Evolutionary conservation across 768 basidiomycete species (phyloP), one percentile per base, ranked within the genome.

Genomic region (Rhizopogon vinicolor): DNA sequence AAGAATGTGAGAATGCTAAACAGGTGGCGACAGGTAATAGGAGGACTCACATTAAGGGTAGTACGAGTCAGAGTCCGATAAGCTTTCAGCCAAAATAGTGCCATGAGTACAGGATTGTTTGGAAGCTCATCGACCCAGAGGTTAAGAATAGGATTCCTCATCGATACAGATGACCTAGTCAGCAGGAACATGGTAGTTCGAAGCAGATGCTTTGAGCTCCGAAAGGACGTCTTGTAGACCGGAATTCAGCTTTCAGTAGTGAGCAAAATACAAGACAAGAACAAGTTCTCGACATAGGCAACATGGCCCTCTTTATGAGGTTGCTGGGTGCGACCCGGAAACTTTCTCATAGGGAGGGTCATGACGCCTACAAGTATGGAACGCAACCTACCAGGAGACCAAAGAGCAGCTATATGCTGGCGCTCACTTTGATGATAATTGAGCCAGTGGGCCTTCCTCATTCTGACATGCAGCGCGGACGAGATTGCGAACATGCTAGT

Each of bases 101-200:
- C 65, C 64, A 54, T 71, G 70, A 19, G 60, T 60, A 35, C 69
- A 56, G 12, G 18, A 69, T 70, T 19, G 63, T 70, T 52, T 72
- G 66, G 35, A 70, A 69, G 1, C 71, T 70, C 14, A 70, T 72
- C 1, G 71, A 72, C 0, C 71, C 71, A 9, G 68, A 70, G 7
- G 71, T 72, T 19, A 71, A 53, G 33, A 54, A 54, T 39, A 54
- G 5, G 18, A 54, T 54, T 7, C 51, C 53, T 54, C 53, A 19
- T 54, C 53, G 4, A 16, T 39, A 28, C 45, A 14, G 33, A 51
- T 51, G 29, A 51, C 50, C 53, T 51, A 54, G 28, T 40, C 7
- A 1, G 51, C 35, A 14, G 53, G 13, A 39, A 54, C 53, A 18
- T 18, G 19, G 28, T 54, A 54, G 19, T 31, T 41, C 35, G 19